Evolutionary conservation across 352 stramenopile species (phyloP).

Genomic region (Pythium biforme): DNA sequence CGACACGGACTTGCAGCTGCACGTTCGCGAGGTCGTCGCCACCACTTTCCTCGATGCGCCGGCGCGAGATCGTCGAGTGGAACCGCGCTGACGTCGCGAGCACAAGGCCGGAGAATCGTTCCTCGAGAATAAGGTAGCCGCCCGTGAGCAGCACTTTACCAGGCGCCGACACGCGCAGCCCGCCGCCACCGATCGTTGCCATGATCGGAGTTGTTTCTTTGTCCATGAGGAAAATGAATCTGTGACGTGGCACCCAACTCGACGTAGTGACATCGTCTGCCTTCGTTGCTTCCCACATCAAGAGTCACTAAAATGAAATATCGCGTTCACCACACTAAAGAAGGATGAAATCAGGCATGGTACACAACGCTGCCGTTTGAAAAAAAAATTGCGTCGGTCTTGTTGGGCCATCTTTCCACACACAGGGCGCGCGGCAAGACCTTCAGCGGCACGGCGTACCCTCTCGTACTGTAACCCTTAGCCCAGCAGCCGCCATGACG

Average conservation of each 20-base stretch:
- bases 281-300: background rate
- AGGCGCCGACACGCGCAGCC: constrained; percentile 86
- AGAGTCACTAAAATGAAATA: background rate
- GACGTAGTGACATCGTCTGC: constrained; percentile 3
- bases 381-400: background rate
- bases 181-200: background rate
- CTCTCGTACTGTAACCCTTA: too few relatives aligned
- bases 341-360: background rate
- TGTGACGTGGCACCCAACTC: background rate
- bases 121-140: constrained; percentile 95
- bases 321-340: background rate
- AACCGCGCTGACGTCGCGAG: constrained; percentile 92
- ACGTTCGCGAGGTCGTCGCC: background rate
- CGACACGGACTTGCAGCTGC: constrained; percentile 49
- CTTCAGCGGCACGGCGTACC: too few relatives aligned
- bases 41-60: background rate
- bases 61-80: constrained; percentile 72
- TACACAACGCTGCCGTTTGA: background rate
- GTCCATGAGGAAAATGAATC: too few relatives aligned
- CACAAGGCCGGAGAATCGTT: constrained; percentile 87
- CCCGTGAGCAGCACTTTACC: constrained; percentile 97
- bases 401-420: background rate
- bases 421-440: background rate
- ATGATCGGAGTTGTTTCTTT: too few relatives aligned
- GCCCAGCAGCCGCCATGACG: too few relatives aligned